Conservation (phyloP, 805 yeast species). For the Wickerhamomyces strasburgensis region DNA sequence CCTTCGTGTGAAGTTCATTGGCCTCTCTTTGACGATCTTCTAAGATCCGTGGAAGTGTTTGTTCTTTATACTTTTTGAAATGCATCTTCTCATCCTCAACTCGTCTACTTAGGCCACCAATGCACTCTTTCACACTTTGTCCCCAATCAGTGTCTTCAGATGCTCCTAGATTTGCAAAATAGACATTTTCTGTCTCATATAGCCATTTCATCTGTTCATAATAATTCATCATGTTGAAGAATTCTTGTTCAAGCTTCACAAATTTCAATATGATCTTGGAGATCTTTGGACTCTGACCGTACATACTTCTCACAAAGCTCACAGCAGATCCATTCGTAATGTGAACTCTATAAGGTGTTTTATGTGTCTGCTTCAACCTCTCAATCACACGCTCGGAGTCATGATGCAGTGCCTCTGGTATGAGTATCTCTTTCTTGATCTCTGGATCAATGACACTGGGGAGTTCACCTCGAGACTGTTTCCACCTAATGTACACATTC, state of each 20-base stretch:
- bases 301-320: constrained; percentile 18
- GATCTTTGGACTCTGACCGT: constrained; percentile 14
- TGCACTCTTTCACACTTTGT: constrained; percentile 17
- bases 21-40: constrained; percentile 18
- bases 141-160: constrained; percentile 22
- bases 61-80: constrained; percentile 18
- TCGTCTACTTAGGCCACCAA: constrained; percentile 8
- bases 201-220: constrained; percentile 9
- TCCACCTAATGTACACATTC: constrained; percentile 9
- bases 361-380: constrained; percentile 3
- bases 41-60: constrained; percentile 13
- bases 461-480: constrained; percentile 12
- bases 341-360: constrained; percentile 16
- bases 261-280: constrained; percentile 13
- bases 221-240: constrained; percentile 9
- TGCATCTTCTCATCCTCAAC: constrained; percentile 8
- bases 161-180: neutral
- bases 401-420: constrained; percentile 19
- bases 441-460: constrained; percentile 18
- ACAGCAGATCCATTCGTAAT: constrained; percentile 9
- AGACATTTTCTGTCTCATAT: constrained; percentile 12
- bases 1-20: constrained; percentile 21
- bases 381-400: constrained; percentile 14
- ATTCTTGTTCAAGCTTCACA: constrained; percentile 10
- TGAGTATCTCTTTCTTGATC: constrained; percentile 9